Base-by-base conservation (phyloP, 2,329 filamentous ascomycete species). In the Bipolaris cookei region DNA sequence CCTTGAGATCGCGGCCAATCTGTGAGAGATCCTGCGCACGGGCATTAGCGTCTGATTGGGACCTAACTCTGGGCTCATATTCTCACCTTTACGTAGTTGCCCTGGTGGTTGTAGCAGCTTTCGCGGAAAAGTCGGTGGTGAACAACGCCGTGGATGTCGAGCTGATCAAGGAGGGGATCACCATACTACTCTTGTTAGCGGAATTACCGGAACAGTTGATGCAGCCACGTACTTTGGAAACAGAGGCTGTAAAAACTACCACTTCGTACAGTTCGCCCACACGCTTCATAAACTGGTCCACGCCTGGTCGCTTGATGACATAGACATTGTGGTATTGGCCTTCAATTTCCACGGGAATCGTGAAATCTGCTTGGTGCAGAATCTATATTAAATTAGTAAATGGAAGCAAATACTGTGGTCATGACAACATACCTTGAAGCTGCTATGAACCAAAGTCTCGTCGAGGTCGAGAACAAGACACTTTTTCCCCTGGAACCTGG, bases 251-350 rank as follows among this genome's bases (percentile, higher is more conserved):
- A 76, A 99, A 99, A 43, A 99, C 94, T 23, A 99, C 95, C 46
- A 99, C 94, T 80, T 99, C 95, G 72, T 98, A 99, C 47, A 99
- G 83, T 79, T 99, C 95, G 47, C 95, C 95, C 34, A 99, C 93
- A 58, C 95, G 85, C 83, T 98, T 98, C 92, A 99, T 97, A 78
- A 99, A 99, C 64, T 96, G 89, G 74, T 99, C 95, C 18, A 99
- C 95, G 51, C 95, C 95, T n/a, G 95, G 95, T 70, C 95, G 88
- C 81, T 99, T 99, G 77, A 99, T 99, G 64, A 99, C 95, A 75
- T 99, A 99, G 52, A 99, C 96, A 72, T 99, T 99, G 80, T 99
- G 95, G 75, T 96, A 98, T 77, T 97, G 96, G 54, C 95, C 95
- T 81, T 99, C 95, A 63, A 99, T 99, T 73, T 99, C 95, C 28